Percentiles rank a stretch among this genome's conserved stretches.
Conservation (phyloP, 1,139 yeast genomes). For the Pichia inconspicua region DNA sequence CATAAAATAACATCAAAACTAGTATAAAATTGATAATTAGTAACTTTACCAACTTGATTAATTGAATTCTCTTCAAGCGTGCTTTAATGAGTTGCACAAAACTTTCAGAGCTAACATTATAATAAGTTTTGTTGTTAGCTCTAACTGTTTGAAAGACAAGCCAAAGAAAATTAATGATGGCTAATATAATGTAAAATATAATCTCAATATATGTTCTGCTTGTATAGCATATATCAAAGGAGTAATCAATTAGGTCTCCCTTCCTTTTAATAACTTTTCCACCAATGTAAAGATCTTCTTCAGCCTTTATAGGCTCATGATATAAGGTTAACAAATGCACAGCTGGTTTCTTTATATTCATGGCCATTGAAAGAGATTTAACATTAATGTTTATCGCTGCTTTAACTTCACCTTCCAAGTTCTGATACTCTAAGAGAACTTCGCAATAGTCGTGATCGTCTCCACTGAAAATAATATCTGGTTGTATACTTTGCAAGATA, state of each 20-base stretch:
- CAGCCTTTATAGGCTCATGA: conserved; percentile 16
- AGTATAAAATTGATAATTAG: not conserved
- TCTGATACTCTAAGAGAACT: conserved; percentile 29
- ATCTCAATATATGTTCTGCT: conserved; percentile 44
- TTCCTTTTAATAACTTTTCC: conserved; percentile 10
- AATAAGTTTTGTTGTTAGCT: conserved; percentile 7
- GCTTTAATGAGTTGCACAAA: not conserved
- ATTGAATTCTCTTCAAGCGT: not conserved
- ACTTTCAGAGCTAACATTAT: not conserved
- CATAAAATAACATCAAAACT: not conserved
- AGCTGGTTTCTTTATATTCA: conserved; percentile 50
- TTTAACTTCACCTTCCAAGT: conserved; percentile 12
- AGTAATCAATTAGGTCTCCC: conserved; percentile 18
- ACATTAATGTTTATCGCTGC: conserved; percentile 38
- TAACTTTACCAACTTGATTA: not conserved
- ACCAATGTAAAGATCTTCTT: conserved; percentile 10
- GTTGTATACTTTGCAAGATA: conserved; percentile 31
- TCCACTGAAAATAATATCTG: conserved; percentile 40
- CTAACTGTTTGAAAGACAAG: conserved; percentile 10
- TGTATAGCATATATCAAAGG: conserved; percentile 40
- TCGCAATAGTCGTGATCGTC: conserved; percentile 56
- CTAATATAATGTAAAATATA: conserved; percentile 32
- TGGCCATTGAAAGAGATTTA: conserved; percentile 53
- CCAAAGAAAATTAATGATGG: conserved; percentile 27
- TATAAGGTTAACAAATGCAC: conserved; percentile 40